Percentiles rank a stretch among this genome's conserved stretches.
Conservation (phyloP, 192 early-diverging fungal species). For the Spinellus fusiger region DNA sequence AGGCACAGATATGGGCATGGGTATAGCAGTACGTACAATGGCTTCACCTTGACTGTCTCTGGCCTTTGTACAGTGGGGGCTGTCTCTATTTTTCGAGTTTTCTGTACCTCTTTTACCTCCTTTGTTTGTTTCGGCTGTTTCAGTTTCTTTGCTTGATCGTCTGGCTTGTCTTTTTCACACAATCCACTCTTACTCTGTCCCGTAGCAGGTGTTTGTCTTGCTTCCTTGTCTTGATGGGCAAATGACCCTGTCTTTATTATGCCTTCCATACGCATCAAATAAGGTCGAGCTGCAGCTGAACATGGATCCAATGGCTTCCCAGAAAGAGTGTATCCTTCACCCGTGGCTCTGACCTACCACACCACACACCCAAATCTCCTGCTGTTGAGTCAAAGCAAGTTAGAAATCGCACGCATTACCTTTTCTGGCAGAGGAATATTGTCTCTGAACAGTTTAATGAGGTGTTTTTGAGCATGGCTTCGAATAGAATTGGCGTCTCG, state of each 20-base stretch:
- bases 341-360: constrained; percentile 37
- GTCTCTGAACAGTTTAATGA: constrained; percentile 86
- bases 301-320: constrained; percentile 87
- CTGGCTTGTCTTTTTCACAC: neutral
- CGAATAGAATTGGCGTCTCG: constrained; percentile 79
- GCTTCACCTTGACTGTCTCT: too few relatives aligned
- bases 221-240: too few relatives aligned
- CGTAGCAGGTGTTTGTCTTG: too few relatives aligned
- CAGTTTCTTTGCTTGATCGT: neutral
- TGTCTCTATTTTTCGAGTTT: too few relatives aligned
- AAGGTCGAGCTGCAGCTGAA: constrained; percentile 78
- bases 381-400: neutral
- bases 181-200: too few relatives aligned
- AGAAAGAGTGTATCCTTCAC: constrained; percentile 74
- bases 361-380: constrained; percentile 9
- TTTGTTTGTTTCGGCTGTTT: neutral
- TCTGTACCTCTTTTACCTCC: too few relatives aligned
- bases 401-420: constrained; percentile 41
- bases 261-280: constrained; percentile 55
- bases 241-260: too few relatives aligned
- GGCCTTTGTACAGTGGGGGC: too few relatives aligned
- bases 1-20: too few relatives aligned
- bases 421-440: constrained; percentile 76
- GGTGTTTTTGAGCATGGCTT: constrained; percentile 88
- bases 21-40: too few relatives aligned